Conservation (phyloP, 176 grass and related monocot genomes). For the Thalia dealbata region DNA sequence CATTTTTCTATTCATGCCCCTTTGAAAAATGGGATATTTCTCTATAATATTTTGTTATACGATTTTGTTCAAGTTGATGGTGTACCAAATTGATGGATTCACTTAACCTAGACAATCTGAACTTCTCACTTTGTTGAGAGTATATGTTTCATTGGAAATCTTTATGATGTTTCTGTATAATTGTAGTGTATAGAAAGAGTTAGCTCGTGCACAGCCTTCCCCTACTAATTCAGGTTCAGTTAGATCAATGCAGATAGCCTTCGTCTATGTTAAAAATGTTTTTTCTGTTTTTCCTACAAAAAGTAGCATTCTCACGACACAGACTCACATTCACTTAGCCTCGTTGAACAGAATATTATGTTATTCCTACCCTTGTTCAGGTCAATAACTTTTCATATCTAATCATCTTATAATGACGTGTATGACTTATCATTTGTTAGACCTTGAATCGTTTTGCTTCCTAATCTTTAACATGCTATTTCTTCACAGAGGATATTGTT, state of each 20-base stretch:
- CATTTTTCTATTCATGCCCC: neutral
- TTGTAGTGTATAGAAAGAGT: neutral
- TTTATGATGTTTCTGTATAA: neutral
- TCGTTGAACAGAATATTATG: too few species aligned
- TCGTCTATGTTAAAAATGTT: neutral
- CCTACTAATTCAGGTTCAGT: neutral
- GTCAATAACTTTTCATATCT: neutral
- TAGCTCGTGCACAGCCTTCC: neutral
- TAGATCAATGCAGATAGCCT: neutral
- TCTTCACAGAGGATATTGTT: constrained; percentile 30
- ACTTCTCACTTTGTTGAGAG: neutral
- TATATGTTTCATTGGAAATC: neutral
- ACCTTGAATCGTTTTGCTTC: neutral
- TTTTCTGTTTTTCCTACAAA: too few species aligned
- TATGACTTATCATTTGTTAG: neutral
- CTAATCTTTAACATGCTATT: neutral
- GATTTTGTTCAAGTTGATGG: neutral
- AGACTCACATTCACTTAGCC: too few species aligned
- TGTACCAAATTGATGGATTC: too few species aligned
- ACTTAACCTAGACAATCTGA: neutral
- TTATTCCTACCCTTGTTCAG: too few species aligned
- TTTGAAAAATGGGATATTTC: neutral
- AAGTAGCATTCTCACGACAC: too few species aligned
- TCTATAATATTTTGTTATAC: neutral
- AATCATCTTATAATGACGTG: neutral